Percentiles rank a stretch among this genome's conserved stretches.
phyloP scores from a whole-genome alignment of 352 stramenopile genomes.

The Phytophthora pluvialis region DNA sequence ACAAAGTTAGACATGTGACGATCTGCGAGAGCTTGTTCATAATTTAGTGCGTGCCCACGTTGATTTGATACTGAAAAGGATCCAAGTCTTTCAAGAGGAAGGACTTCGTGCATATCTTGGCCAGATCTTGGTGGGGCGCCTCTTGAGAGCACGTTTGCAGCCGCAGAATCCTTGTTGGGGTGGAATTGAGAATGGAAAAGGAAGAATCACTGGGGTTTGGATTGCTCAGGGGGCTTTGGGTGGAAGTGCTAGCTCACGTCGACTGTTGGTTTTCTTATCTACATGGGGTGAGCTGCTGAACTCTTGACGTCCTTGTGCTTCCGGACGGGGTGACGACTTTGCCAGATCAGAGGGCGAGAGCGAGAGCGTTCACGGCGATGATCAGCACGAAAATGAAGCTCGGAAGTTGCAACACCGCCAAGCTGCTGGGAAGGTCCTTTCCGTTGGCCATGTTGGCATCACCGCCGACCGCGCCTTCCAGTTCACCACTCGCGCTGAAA shows the following conservation, averaged over 20 bases:
- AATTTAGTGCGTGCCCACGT: neutral
- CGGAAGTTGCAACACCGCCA: neutral
- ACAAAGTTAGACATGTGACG: slow-evolving; percentile 4
- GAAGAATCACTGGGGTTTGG: too few species aligned
- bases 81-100: too few species aligned
- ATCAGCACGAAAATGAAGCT: neutral
- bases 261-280: neutral
- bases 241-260: neutral
- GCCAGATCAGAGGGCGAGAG: neutral
- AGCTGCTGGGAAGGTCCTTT: neutral
- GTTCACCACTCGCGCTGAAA: slow-evolving; percentile 3
- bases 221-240: too few species aligned
- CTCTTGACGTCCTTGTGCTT: neutral
- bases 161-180: slow-evolving; percentile 9
- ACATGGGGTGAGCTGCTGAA: neutral
- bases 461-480: slow-evolving; percentile 4
- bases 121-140: neutral
- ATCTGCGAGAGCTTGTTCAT: slow-evolving; percentile 5
- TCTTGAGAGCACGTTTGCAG: neutral
- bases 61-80: slow-evolving; percentile 5
- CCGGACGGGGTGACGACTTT: neutral
- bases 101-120: too few species aligned
- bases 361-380: neutral
- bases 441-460: slow-evolving; percentile 21
- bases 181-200: too few species aligned